phyloP scores from a whole-genome alignment of 768 basidiomycete genomes.

The Dioszegia aurantiaca region DNA sequence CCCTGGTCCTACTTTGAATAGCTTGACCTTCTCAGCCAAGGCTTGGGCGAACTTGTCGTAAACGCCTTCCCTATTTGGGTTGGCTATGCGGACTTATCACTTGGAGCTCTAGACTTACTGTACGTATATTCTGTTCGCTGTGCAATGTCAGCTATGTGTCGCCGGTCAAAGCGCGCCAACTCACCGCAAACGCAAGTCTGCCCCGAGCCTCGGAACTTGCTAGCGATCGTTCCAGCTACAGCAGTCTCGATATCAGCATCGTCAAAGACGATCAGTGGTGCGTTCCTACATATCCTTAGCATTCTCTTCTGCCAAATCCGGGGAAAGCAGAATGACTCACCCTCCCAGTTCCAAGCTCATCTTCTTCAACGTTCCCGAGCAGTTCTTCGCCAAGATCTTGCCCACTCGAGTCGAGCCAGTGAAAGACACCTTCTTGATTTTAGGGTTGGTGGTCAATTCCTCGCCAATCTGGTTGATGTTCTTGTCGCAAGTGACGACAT shows the following conservation, averaged over 20 bases:
- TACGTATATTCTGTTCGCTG: slow-evolving; percentile 78
- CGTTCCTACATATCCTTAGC: slow-evolving; percentile 64
- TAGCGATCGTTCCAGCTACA: slow-evolving; percentile 64
- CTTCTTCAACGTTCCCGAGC: slow-evolving; percentile 52
- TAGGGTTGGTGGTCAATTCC: slow-evolving; percentile 86
- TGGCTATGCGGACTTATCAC: not conserved
- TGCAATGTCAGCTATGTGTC: not conserved
- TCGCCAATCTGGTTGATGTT: slow-evolving; percentile 82
- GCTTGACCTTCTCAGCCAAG: slow-evolving; percentile 63
- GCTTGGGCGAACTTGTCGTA: slow-evolving; percentile 89
- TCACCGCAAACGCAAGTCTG: slow-evolving; percentile 52
- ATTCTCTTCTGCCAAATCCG: too few species aligned
- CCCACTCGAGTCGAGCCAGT: slow-evolving; percentile 60
- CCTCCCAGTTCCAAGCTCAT: slow-evolving; percentile 47
- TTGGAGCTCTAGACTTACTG: too few species aligned
- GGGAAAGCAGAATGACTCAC: slow-evolving; percentile 15
- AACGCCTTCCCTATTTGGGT: slow-evolving; percentile 59
- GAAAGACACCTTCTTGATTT: slow-evolving; percentile 83
- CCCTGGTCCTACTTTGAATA: slow-evolving; percentile 77
- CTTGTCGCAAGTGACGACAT: slow-evolving; percentile 83
- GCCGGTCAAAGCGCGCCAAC: slow-evolving; percentile 59
- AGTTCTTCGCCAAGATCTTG: slow-evolving; percentile 53
- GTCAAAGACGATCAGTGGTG: slow-evolving; percentile 92
- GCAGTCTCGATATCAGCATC: slow-evolving; percentile 92
- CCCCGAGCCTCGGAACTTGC: slow-evolving; percentile 51